These are phyloP conservation scores for Bipolaris bicolor DNA, from an alignment of 2,329 filamentous ascomycete species.

Conservation along the genomic window DNA sequence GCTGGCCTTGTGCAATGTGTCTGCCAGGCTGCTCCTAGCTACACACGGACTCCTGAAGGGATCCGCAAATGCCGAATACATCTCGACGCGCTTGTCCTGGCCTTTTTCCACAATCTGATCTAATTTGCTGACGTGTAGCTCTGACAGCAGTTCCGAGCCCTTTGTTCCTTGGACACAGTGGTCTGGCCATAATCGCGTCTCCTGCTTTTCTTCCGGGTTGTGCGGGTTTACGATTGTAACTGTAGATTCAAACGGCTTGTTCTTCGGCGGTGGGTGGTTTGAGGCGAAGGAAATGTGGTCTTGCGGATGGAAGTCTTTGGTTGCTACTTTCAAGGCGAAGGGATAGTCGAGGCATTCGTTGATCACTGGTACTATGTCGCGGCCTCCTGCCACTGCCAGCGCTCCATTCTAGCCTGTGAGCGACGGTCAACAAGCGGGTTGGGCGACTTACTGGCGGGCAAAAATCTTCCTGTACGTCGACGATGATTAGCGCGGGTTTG, in stretches of 20 bases:
- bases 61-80: slow-evolving; percentile 92
- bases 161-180: slow-evolving; percentile 81
- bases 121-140: slow-evolving; percentile 67
- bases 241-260: slow-evolving; percentile 70
- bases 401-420: slow-evolving; percentile 70
- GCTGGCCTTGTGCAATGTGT: slow-evolving; percentile 59
- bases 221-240: slow-evolving; percentile 70
- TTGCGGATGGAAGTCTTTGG: slow-evolving; percentile 88
- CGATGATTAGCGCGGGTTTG: slow-evolving; percentile 69
- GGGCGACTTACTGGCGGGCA: slow-evolving; percentile 75
- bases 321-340: slow-evolving; percentile 78
- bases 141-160: slow-evolving; percentile 75
- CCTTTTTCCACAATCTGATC: slow-evolving; percentile 80
- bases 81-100: slow-evolving; percentile 74
- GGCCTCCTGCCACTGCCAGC: slow-evolving; percentile 79
- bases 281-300: slow-evolving; percentile 87
- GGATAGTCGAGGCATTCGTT: slow-evolving; percentile 76
- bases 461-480: slow-evolving; percentile 95
- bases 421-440: neutral
- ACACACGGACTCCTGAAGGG: slow-evolving; percentile 70
- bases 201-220: slow-evolving; percentile 67
- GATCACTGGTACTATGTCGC: slow-evolving; percentile 71
- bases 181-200: slow-evolving; percentile 80
- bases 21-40: slow-evolving; percentile 66
- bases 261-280: slow-evolving; percentile 70